Percentiles rank a stretch among this genome's conserved stretches.
These are phyloP conservation scores for Penicillium flavigenum DNA, from an alignment of 495 filamentous ascomycete species.

Conservation along the genomic window DNA sequence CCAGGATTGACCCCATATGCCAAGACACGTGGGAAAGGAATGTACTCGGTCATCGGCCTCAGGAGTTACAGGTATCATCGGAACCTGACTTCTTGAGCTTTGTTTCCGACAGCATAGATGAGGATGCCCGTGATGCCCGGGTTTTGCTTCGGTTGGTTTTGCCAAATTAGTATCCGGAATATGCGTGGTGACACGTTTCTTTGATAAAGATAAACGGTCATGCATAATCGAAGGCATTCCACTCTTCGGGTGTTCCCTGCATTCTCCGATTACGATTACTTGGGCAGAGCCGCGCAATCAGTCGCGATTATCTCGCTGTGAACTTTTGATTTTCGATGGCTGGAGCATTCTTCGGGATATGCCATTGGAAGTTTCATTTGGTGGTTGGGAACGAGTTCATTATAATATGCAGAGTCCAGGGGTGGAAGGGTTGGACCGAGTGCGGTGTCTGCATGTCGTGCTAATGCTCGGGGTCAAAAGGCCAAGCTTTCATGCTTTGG, in stretches of 20 bases:
- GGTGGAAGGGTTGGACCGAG: background rate
- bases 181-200: background rate
- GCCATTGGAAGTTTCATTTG: background rate
- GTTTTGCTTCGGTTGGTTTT: background rate
- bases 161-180: background rate
- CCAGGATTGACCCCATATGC: background rate
- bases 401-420: background rate
- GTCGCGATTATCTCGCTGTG: background rate
- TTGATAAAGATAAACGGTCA: background rate
- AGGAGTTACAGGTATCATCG: background rate
- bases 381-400: background rate
- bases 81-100: background rate
- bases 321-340: background rate
- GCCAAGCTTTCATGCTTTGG: background rate
- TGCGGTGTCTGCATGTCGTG: background rate
- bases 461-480: background rate
- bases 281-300: constrained; percentile 18
- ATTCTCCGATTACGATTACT: constrained; percentile 22
- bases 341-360: background rate
- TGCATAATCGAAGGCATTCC: constrained; percentile 13
- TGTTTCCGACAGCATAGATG: background rate
- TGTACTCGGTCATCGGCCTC: background rate
- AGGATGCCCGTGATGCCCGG: background rate
- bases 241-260: background rate
- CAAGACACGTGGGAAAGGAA: constrained; percentile 1